These are phyloP conservation scores for Ganoderma sinense DNA, from an alignment of 1,284 basidiomycete species.

Conservation along the genomic window DNA sequence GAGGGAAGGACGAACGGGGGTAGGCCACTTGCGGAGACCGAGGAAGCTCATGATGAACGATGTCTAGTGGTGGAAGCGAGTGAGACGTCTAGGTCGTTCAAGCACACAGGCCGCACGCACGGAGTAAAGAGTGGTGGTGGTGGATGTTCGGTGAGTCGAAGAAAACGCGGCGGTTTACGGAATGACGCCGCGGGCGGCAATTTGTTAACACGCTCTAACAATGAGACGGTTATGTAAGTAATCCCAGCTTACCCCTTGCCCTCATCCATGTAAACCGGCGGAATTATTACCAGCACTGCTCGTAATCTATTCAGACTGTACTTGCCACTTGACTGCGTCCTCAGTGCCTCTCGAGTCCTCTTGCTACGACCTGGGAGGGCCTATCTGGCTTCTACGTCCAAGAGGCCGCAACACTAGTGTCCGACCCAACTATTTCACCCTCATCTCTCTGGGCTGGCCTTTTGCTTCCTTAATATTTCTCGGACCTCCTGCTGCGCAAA, in stretches of 20 bases:
- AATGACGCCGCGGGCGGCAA: conserved; percentile 11
- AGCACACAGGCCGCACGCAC: conserved; percentile 13
- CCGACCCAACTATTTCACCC: neutral
- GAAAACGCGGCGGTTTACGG: conserved; percentile 26
- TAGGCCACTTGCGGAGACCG: conserved; percentile 81
- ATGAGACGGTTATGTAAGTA: neutral
- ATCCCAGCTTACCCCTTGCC: no score
- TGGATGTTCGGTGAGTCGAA: conserved; percentile 15
- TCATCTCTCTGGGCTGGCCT: neutral
- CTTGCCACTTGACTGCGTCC: no score
- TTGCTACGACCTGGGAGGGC: no score
- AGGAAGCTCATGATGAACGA: conserved; percentile 66
- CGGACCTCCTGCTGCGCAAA: neutral
- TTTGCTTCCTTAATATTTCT: neutral
- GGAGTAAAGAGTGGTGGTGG: conserved; percentile 18
- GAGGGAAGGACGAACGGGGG: conserved; percentile 59
- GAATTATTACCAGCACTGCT: neutral
- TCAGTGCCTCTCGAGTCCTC: no score
- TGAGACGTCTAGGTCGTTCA: neutral
- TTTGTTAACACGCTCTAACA: neutral
- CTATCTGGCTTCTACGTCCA: no score
- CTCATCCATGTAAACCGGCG: neutral
- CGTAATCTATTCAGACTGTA: no score
- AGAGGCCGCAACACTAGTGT: neutral
- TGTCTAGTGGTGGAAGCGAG: conserved; percentile 5